Base-by-base conservation (phyloP, 2,329 filamentous ascomycete species). In the Pseudogymnoascus sp. region DNA sequence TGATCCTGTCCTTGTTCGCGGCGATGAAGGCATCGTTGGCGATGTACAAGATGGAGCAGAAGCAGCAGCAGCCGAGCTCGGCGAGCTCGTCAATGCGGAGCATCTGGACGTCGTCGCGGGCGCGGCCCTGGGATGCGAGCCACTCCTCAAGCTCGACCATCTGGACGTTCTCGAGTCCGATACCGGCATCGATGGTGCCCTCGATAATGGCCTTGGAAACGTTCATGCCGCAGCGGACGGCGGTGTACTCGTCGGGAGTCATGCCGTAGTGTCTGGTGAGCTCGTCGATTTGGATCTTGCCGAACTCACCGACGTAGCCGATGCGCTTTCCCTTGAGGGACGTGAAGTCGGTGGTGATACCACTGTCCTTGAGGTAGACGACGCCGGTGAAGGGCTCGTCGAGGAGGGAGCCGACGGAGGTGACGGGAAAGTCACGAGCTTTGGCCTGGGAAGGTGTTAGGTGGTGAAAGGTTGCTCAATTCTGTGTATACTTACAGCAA, bases 251-350 rank as follows among this genome's bases (percentile, higher is more conserved):
- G 5, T 79, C 76, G 0, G 88, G 84, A 1, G 82, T 81, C 84
- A 91, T 90, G 72, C 87, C 88, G 73, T 91, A 91, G 80, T 91
- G 84, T 53, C 85, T 85, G 59, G 88, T 91, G 66, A 92, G 82
- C 73, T 92, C 89, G 73, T 92, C 89, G 68, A 92, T 91, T 77
- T 91, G 88, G 73, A 91, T 91, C 83, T 85, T 92, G 76, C 89
- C 89, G 67, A 91, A 91, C 73, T 91, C 89, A 70, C 88, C 88
- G 63, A 91, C 88, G 68, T 91, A 91, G 72, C 89, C 89, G 72
- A 91, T 91, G 23, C 82, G 84, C 78, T 90, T 91, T 68, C 88
- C 88, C 75, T 87, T 88, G 69, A 92, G 83, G 42, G 87, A 87
- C 72, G 80, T 83, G 77, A 92, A 91, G 78, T 91, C 88, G 56